Base-by-base conservation (phyloP, 1,139 yeast genomes). In the Yamadazyma aaseri region DNA sequence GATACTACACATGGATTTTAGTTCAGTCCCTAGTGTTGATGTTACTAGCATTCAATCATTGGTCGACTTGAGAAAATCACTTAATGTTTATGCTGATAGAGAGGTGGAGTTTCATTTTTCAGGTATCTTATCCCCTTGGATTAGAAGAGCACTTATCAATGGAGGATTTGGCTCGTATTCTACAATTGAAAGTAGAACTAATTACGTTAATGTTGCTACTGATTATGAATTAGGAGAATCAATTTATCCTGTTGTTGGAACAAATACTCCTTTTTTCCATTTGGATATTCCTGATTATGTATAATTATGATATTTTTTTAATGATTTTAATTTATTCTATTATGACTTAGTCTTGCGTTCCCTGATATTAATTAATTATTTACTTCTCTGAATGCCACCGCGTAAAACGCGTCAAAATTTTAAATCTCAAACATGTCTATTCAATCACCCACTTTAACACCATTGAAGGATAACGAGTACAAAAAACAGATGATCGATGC, bases 51-150 rank as follows among this genome's bases (percentile, higher is more conserved):
- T 87, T 27, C 96, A 86, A 59, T 72, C 83, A 2, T 65, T 89
- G 40, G 79, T 82, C 35, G 97, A 89, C 55, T 68, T 86, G 50
- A 72, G 86, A 46, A 82, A 80, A 45, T 81, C 87, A 6, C 60
- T 86, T 38, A 81, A 81, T 57, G 71, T 69, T 36, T 86, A 85
- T 51, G 86, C 95, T 26, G 90, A 86, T 52, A 70, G 84, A 40
- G 90, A 85, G 47, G 92, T 87, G 36, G 96, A 89, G 58, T 81
- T 81, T 63, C 97, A 90, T 57, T 89, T 90, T 55, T 79, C 86
- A 10, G 95, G 96, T 17, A 78, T 90, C 26, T 64, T 83, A 35
- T 81, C 86, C 37, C 89, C 92, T 7, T 89, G 97, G 97, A 76
- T 86, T 37, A 77, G 87, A 53, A 74, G 94, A 50, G 86, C 82